Conservation (phyloP, 2,329 filamentous ascomycete species). For the Aspergillus pseudotamarii region DNA sequence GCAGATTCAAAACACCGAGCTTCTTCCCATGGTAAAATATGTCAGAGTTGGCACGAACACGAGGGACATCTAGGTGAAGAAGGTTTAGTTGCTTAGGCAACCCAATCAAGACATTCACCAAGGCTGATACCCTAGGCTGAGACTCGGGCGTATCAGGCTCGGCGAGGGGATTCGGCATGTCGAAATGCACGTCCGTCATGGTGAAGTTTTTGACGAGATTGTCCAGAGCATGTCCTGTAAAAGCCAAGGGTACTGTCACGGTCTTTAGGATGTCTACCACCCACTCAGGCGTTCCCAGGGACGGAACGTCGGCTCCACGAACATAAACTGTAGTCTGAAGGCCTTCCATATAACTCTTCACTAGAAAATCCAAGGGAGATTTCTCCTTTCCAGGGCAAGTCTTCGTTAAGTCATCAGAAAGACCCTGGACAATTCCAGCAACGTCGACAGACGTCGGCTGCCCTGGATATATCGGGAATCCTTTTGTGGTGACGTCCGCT, state of each 20-base stretch:
- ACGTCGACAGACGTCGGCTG: conserved; percentile 70
- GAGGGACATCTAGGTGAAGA: conserved; percentile 76
- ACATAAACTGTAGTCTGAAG: conserved; percentile 79
- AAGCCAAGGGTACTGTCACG: conserved; percentile 79
- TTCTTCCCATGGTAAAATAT: conserved; percentile 77
- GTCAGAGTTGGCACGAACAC: conserved; percentile 75
- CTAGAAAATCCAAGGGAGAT: conserved; percentile 81
- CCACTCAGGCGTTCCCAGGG: conserved; percentile 75
- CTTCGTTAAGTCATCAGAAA: conserved; percentile 73
- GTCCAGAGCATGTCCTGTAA: conserved; percentile 80
- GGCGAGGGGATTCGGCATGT: conserved; percentile 77
- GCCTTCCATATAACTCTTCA: conserved; percentile 81
- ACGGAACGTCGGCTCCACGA: conserved; percentile 71
- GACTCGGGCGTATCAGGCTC: conserved; percentile 73
- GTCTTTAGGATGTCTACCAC: conserved; percentile 77
- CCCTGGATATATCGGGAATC: conserved; percentile 68
- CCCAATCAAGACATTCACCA: conserved; percentile 75
- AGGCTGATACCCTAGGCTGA: conserved; percentile 79
- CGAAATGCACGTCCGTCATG: conserved; percentile 81
- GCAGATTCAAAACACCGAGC: conserved; percentile 77
- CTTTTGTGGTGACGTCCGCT: conserved; percentile 71
- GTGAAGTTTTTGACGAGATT: conserved; percentile 86
- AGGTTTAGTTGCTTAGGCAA: conserved; percentile 88
- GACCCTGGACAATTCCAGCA: conserved; percentile 69
- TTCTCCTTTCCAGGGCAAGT: conserved; percentile 74